These are phyloP conservation scores for Daldinia childiae DNA, from an alignment of 495 filamentous ascomycete species.

Conservation along the genomic window DNA sequence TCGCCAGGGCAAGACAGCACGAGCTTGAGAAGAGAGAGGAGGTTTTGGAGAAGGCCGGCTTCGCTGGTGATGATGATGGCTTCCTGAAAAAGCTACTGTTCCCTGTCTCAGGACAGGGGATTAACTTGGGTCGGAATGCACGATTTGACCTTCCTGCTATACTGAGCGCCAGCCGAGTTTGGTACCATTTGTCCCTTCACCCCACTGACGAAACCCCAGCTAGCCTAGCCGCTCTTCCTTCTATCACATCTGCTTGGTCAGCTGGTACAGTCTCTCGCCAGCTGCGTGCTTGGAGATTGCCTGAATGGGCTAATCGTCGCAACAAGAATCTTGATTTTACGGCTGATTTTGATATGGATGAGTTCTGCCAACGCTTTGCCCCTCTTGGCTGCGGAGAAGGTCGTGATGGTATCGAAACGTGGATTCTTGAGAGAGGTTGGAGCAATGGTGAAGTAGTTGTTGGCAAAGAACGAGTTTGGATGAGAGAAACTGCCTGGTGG, in stretches of 20 bases:
- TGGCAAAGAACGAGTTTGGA: conserved; percentile 91
- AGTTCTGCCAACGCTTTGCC: conserved; percentile 84
- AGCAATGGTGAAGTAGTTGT: conserved; percentile 96
- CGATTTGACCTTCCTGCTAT: conserved; percentile 76
- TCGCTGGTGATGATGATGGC: conserved; percentile 81
- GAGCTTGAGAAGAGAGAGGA: conserved; percentile 82
- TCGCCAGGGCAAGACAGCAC: conserved; percentile 75
- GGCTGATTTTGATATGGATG: conserved; percentile 92
- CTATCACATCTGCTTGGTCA: conserved; percentile 80
- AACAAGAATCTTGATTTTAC: conserved; percentile 96
- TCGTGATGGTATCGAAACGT: conserved; percentile 91
- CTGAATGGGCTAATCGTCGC: conserved; percentile 95
- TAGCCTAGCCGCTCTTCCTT: conserved; percentile 68
- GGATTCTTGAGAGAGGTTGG: conserved; percentile 96
- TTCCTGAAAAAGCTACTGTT: conserved; percentile 87
- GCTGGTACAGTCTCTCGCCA: conserved; percentile 92
- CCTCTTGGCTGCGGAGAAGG: conserved; percentile 89
- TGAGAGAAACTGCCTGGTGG: conserved; percentile 95
- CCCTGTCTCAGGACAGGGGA: conserved; percentile 77
- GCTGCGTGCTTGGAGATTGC: conserved; percentile 88
- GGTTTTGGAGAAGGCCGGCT: conserved; percentile 84
- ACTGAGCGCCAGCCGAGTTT: conserved; percentile 83
- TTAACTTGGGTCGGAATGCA: conserved; percentile 75
- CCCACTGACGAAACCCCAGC: conserved; percentile 87
- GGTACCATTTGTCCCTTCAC: conserved; percentile 93